Evolutionary conservation across 768 basidiomycete genomes (phyloP), one percentile per base, ranked within the genome.

Genomic region (Lyophyllum decastes): DNA sequence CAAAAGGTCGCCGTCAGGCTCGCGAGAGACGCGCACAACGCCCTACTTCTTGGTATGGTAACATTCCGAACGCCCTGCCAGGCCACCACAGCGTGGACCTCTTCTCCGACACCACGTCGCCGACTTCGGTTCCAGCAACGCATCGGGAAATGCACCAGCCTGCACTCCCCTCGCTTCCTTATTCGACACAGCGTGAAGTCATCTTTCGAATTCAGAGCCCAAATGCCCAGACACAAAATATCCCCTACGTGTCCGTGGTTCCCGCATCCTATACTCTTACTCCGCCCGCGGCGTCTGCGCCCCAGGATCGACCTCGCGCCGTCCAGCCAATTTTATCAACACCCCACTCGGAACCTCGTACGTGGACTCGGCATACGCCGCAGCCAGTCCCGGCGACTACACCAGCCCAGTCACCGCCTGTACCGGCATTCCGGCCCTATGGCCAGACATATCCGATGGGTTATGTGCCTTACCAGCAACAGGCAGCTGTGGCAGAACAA

Each of bases 31-130:
- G 21, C 30, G 35, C 45, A 12, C 54, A 58, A 2, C 59, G 59
- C 22, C 61, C 63, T 19, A 40, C 35, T 1, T 60, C 62, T 14
- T 66, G 65, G 65, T 66, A 66, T 12, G 59, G 40, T 14, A 49
- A 50, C 2, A 49, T 41, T 9, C 26, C 47, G 17, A 43, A 43
- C 21, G 34, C 52, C 19, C 22, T 19, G 2, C 44, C 40, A 24
- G 26, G 35, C 7, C 55, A 41, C 41, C 60, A 49, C 55, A 45
- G 11, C 43, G 41, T 45, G 38, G 46, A 46, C 41, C 54, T 60
- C 45, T 64, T 66, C 41, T 63, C 65, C 0, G 58, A 58, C 19
- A 56, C 41, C 22, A 45, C 54, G 12, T 62, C 65, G 4, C 54
- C 65, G 8, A 19, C 43, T n/a, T 57, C 61, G 43, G 53, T n/a